phyloP scores from a whole-genome alignment of 306 rosid genomes.

The Cucurbita moschata region DNA sequence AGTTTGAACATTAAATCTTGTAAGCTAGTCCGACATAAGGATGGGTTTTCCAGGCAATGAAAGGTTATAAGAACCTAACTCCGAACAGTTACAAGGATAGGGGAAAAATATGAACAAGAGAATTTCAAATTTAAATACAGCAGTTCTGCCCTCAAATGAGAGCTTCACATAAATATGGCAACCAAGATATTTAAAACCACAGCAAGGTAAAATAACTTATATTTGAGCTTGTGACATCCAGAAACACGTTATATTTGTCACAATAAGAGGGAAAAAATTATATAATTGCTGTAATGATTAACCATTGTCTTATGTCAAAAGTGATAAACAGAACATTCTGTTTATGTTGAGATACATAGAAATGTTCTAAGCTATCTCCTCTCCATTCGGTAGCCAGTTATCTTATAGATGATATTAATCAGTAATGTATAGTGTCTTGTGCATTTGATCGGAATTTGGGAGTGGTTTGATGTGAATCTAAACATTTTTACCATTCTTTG shows the following conservation, averaged over 20 bases:
- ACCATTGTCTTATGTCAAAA: not conserved
- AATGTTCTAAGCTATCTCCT: not conserved
- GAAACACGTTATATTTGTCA: not conserved
- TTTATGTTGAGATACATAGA: not conserved
- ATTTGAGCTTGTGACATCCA: not conserved
- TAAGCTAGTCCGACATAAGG: too few species aligned
- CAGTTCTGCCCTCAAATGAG: not conserved
- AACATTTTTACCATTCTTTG: not conserved
- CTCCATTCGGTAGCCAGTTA: not conserved
- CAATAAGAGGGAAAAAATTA: not conserved
- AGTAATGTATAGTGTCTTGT: not conserved
- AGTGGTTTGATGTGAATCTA: not conserved
- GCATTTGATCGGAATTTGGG: not conserved
- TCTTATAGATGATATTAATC: not conserved
- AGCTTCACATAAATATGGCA: not conserved
- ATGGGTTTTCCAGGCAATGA: too few species aligned
- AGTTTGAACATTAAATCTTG: not conserved
- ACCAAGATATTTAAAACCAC: not conserved
- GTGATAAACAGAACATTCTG: not conserved
- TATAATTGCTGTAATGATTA: not conserved
- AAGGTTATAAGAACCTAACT: too few species aligned
- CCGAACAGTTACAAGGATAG: too few species aligned
- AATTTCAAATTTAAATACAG: not conserved
- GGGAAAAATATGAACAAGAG: too few species aligned
- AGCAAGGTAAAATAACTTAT: not conserved